Conservation (phyloP, 2,329 filamentous ascomycete species). For the Alternaria atra region DNA sequence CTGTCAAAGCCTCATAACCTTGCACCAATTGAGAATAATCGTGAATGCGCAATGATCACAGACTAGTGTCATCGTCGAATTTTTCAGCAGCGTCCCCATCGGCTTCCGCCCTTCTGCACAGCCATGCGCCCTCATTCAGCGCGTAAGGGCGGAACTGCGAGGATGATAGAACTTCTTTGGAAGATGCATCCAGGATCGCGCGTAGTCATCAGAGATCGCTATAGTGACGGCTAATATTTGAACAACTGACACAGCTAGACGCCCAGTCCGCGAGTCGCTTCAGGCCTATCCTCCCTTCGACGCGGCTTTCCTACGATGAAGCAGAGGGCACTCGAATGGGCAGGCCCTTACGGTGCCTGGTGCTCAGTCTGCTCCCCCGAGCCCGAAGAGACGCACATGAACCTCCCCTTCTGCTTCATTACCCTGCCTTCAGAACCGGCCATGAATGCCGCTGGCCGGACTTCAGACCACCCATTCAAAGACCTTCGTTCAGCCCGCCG, state of each 20-base stretch:
- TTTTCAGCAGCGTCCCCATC: neutral
- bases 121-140: slow-evolving; percentile 3
- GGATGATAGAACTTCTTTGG: neutral
- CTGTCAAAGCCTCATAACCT: too few species aligned
- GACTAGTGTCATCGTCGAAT: neutral
- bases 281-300: neutral
- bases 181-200: neutral
- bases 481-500: slow-evolving; percentile 1
- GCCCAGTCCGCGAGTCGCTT: neutral
- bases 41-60: neutral
- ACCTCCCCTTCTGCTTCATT: neutral
- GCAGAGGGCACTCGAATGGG: neutral
- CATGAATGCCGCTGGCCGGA: slow-evolving; percentile 11
- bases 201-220: neutral
- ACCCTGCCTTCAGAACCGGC: slow-evolving; percentile 2
- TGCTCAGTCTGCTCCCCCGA: neutral
- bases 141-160: neutral
- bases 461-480: slow-evolving; percentile 8
- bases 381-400: neutral
- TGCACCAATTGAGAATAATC: neutral
- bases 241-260: neutral
- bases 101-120: slow-evolving; percentile 8
- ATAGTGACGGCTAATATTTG: neutral
- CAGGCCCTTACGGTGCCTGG: neutral
- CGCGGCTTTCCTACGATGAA: neutral